Evolutionary conservation across 2,329 filamentous ascomycete species (phyloP).

Genomic region (Pseudogymnoascus sp.): DNA sequence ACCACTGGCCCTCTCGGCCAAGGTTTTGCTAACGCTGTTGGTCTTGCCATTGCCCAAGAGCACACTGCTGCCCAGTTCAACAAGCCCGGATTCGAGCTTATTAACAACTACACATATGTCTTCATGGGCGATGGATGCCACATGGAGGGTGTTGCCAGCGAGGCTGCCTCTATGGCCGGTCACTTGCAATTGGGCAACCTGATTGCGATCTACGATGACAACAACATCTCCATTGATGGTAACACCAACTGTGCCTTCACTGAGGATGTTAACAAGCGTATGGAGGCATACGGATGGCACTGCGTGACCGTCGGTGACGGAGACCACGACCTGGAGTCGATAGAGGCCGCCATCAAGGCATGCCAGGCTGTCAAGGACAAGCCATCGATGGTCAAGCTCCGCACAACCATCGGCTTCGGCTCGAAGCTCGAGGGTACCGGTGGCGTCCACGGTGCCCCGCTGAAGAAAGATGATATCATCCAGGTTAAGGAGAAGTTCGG

Average conservation of each 20-base stretch:
- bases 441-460: slow-evolving; percentile 89
- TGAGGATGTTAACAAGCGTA: slow-evolving; percentile 89
- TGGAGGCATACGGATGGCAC: slow-evolving; percentile 97
- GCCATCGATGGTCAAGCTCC: slow-evolving; percentile 93
- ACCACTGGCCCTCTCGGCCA: slow-evolving; percentile 97
- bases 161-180: slow-evolving; percentile 86
- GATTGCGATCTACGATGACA: slow-evolving; percentile 96
- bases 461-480: slow-evolving; percentile 91
- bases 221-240: slow-evolving; percentile 92
- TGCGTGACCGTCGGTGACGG: slow-evolving; percentile 75
- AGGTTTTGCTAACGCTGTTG: slow-evolving; percentile 94
- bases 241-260: slow-evolving; percentile 95
- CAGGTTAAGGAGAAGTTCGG: slow-evolving; percentile 92
- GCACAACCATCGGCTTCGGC: slow-evolving; percentile 94
- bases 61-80: slow-evolving; percentile 90
- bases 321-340: slow-evolving; percentile 77
- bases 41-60: slow-evolving; percentile 92
- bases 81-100: slow-evolving; percentile 83
- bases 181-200: slow-evolving; percentile 97
- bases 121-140: slow-evolving; percentile 98
- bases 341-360: slow-evolving; percentile 80
- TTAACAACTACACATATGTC: slow-evolving; percentile 94
- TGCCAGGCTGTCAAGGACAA: slow-evolving; percentile 87
- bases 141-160: slow-evolving; percentile 94
- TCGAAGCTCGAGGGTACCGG: slow-evolving; percentile 88